Percentiles rank a stretch among this genome's conserved stretches.
These are phyloP conservation scores for Pichia inconspicua DNA, from an alignment of 1,139 yeast genomes.

Conservation along the genomic window DNA sequence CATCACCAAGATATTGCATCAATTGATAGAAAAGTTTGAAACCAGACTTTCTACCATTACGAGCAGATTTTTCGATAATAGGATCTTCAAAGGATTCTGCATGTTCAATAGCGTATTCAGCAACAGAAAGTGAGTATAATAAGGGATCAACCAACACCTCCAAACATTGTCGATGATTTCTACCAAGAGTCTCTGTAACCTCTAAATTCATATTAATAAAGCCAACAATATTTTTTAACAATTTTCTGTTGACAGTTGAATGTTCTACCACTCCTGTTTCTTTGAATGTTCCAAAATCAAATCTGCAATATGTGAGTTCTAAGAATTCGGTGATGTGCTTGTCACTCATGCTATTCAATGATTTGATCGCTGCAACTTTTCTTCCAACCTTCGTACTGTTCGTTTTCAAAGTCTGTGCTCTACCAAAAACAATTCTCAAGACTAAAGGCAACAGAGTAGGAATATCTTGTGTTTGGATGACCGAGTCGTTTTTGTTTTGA, in stretches of 20 bases:
- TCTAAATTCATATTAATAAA: constrained; percentile 63
- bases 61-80: constrained; percentile 38
- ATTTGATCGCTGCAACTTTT: constrained; percentile 67
- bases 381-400: constrained; percentile 68
- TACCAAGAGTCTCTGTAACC: constrained; percentile 55
- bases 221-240: constrained; percentile 57
- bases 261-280: constrained; percentile 20
- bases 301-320: constrained; percentile 50
- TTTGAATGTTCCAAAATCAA: constrained; percentile 35
- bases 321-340: constrained; percentile 53
- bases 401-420: constrained; percentile 54
- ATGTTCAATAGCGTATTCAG: constrained; percentile 42
- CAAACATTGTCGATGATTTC: constrained; percentile 44
- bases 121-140: constrained; percentile 46
- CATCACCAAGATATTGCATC: constrained; percentile 39
- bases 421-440: constrained; percentile 75
- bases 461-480: constrained; percentile 56
- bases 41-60: constrained; percentile 52
- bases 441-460: constrained; percentile 60
- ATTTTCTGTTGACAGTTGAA: constrained; percentile 20
- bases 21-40: constrained; percentile 48
- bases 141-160: constrained; percentile 52
- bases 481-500: constrained; percentile 40
- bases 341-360: constrained; percentile 56
- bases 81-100: constrained; percentile 23